Base-by-base conservation (phyloP, 2,329 filamentous ascomycete genomes). In the Aureobasidium sp. region DNA sequence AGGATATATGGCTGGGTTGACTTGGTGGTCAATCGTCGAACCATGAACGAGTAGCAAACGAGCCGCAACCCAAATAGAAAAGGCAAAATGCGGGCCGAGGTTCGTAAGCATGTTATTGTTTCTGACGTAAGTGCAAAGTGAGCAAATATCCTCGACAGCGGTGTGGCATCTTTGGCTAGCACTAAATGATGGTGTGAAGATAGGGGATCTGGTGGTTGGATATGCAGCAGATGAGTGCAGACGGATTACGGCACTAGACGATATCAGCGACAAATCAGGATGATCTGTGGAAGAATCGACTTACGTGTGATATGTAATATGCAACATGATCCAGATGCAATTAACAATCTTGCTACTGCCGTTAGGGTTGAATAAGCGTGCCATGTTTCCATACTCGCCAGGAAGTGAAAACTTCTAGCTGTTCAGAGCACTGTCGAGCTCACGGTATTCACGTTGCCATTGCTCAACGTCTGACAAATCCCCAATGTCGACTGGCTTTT, bases 211-310 rank as follows among this genome's bases (percentile, higher is more conserved):
- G 3, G 90, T 94, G 5, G 91, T 95, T 3, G 92, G 92, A 73
- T 96, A 97, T 2, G 91, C 92, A 6, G 92, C 91, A 1, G 91
- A 96, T 0, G 91, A 96, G 76, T 96, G 91, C 29, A 96, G 81
- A 39, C 92, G 86, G 67, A 97, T 96, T 9, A 96, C 86, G 49
- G 91, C 89, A 0, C 82, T 85, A 65, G 32, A 50, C 36, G 32
- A 25, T 29, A 55, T 78, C 53, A 73, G 67, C 32, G 49, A 11
- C 25, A 36, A 9, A 16, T 8, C 16, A 41, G 39, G 21, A 7
- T 39, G 42, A n/a, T 2, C 6, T 39, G 29, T 47, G 51, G 9
- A 21, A 37, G 32, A 39, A 29, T 16, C 45, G 13, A 76, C 81
- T 78, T 72, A 84, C 80, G 91, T 95, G 73, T 95, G 90, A 69